Evolutionary conservation across 306 rosid genomes (phyloP).

Genomic region (Cicer bijugum): DNA sequence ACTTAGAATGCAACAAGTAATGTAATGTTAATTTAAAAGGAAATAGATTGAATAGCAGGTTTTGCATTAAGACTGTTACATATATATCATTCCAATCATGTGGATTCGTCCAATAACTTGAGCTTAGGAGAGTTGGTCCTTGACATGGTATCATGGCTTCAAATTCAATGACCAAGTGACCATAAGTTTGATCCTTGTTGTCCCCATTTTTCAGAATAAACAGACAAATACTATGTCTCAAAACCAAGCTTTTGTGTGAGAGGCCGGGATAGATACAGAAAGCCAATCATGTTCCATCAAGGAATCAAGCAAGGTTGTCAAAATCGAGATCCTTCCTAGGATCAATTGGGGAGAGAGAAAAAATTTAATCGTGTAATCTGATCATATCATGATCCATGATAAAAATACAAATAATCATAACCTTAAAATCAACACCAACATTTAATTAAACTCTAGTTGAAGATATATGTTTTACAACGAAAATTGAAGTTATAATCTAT

Average conservation of each 20-base stretch:
- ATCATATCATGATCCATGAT: conserved; percentile 23
- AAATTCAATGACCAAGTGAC: conserved; percentile 31
- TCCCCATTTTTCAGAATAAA: conserved; percentile 13
- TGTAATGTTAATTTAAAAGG: background rate
- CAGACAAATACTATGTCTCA: conserved; percentile 23
- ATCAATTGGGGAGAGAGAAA: conserved; percentile 31
- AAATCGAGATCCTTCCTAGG: conserved; percentile 34
- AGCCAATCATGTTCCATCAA: conserved; percentile 35
- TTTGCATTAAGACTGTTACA: conserved; percentile 28
- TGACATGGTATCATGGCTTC: conserved; percentile 37
- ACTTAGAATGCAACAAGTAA: conserved; percentile 24
- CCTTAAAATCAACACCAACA: background rate
- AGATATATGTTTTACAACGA: background rate
- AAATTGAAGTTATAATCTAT: background rate
- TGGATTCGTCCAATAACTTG: conserved; percentile 22
- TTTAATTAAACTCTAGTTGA: background rate
- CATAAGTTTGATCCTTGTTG: conserved; percentile 19
- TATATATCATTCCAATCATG: conserved; percentile 30
- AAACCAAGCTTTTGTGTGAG: conserved; percentile 30
- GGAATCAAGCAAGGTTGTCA: conserved; percentile 26
- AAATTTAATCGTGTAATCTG: conserved; percentile 7
- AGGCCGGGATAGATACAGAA: conserved; percentile 27
- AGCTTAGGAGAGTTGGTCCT: conserved; percentile 14
- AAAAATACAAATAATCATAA: background rate
- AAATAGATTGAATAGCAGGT: conserved; percentile 15